These are phyloP conservation scores for Neolentinus lepideus DNA, from an alignment of 1,284 basidiomycete genomes.

Conservation along the genomic window DNA sequence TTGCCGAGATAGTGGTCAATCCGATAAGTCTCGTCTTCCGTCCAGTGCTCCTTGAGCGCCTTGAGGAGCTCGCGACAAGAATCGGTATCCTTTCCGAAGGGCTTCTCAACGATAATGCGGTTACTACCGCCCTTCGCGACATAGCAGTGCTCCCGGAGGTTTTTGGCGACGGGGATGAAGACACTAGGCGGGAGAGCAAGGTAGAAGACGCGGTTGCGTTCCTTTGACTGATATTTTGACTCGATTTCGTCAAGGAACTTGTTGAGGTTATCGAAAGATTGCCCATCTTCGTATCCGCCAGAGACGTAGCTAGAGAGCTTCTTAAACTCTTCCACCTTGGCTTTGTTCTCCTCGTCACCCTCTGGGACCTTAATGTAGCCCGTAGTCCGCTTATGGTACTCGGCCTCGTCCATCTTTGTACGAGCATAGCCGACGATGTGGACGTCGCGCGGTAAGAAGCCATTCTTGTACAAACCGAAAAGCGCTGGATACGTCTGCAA, in stretches of 20 bases:
- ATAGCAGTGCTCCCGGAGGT: conserved; percentile 81
- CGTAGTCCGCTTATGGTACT: conserved; percentile 80
- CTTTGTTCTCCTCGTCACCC: conserved; percentile 47
- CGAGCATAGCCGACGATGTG: conserved; percentile 94
- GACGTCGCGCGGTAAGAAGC: conserved; percentile 75
- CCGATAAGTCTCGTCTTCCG: conserved; percentile 94
- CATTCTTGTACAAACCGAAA: conserved; percentile 79
- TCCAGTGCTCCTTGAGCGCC: conserved; percentile 82
- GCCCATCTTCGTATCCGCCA: conserved; percentile 82
- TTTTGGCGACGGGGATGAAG: conserved; percentile 82
- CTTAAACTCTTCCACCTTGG: conserved; percentile 79
- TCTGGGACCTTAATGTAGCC: conserved; percentile 79
- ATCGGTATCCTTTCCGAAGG: conserved; percentile 90
- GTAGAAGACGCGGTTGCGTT: conserved; percentile 82
- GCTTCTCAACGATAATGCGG: conserved; percentile 94
- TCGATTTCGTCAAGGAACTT: conserved; percentile 77
- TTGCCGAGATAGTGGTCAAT: conserved; percentile 98
- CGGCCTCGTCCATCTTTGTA: conserved; percentile 86
- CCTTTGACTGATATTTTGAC: conserved; percentile 52
- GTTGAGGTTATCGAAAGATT: conserved; percentile 73
- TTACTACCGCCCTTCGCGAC: conserved; percentile 57
- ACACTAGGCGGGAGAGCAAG: conserved; percentile 93
- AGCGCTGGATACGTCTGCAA: conserved; percentile 87
- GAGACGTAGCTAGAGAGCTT: conserved; percentile 73
- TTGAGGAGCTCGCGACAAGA: conserved; percentile 78